phyloP scores from a whole-genome alignment of 2,329 filamentous ascomycete species.

The Epichloe gansuensis region DNA sequence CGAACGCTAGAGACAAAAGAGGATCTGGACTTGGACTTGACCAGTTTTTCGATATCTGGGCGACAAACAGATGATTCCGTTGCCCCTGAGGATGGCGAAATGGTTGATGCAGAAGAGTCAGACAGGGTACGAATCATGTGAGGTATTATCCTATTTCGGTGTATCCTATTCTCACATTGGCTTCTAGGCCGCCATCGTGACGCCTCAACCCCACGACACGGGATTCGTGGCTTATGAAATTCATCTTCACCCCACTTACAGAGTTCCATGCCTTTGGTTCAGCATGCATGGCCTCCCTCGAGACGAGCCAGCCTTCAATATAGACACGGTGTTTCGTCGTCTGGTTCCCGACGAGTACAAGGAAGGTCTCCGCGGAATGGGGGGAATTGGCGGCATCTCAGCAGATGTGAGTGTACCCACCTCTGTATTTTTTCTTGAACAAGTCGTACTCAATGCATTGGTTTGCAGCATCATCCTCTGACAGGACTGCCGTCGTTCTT shows the following conservation, averaged over 20 bases:
- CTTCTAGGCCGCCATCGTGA: constrained; percentile 28
- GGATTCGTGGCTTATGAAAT: constrained; percentile 57
- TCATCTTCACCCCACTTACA: constrained; percentile 62
- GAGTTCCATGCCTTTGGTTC: constrained; percentile 66
- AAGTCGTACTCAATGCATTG: constrained; percentile 23
- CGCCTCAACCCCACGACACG: constrained; percentile 19
- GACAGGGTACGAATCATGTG: constrained; percentile 32
- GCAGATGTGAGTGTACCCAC: constrained; percentile 49
- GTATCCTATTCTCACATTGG: constrained; percentile 11
- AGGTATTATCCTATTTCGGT: constrained; percentile 1
- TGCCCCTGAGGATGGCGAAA: constrained; percentile 27
- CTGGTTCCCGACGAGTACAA: constrained; percentile 57
- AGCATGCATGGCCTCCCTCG: constrained; percentile 44
- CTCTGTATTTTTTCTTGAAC: neutral
- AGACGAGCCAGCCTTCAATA: constrained; percentile 42
- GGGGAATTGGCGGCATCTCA: constrained; percentile 61
- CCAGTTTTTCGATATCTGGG: constrained; percentile 30
- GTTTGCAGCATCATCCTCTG: constrained; percentile 63
- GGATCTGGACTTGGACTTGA: constrained; percentile 34
- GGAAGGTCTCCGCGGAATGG: constrained; percentile 43
- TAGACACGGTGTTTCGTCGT: constrained; percentile 58
- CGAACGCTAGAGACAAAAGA: constrained; percentile 34
- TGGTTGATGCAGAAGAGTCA: constrained; percentile 37
- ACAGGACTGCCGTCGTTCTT: constrained; percentile 73
- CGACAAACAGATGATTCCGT: constrained; percentile 9